Evolutionary conservation across 805 yeast genomes (phyloP).

Genomic region (Debaryomyces castellii): DNA sequence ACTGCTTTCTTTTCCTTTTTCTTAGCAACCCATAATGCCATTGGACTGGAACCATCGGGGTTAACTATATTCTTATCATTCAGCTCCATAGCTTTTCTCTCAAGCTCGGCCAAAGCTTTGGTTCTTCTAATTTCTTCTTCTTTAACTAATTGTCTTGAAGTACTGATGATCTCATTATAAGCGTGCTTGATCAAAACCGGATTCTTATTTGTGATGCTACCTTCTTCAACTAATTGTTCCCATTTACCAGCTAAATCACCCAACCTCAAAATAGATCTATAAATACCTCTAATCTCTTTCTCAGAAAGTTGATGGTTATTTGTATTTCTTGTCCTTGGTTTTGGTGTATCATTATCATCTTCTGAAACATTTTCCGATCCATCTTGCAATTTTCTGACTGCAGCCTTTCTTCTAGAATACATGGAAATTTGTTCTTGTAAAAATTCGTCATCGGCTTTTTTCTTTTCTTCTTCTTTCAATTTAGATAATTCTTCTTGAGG

Average conservation of each 20-base stretch:
- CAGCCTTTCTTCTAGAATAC: constrained; percentile 78
- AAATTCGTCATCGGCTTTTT: constrained; percentile 79
- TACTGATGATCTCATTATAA: constrained; percentile 67
- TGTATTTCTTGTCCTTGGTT: constrained; percentile 36
- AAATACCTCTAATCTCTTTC: constrained; percentile 81
- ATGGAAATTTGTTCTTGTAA: constrained; percentile 87
- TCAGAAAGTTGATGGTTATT: constrained; percentile 63
- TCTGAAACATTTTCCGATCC: constrained; percentile 36
- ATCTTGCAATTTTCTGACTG: constrained; percentile 55
- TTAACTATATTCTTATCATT: constrained; percentile 41
- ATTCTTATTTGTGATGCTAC: constrained; percentile 80
- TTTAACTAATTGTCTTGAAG: constrained; percentile 59
- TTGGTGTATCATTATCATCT: constrained; percentile 36
- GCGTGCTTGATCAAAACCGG: constrained; percentile 75
- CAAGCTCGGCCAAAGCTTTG: constrained; percentile 55
- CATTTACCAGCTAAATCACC: constrained; percentile 79
- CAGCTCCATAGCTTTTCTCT: constrained; percentile 57
- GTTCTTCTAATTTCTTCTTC: constrained; percentile 66
- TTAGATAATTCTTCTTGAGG: constrained; percentile 90
- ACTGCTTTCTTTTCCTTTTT: constrained; percentile 88
- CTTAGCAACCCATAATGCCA: constrained; percentile 57
- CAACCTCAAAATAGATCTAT: constrained; percentile 73
- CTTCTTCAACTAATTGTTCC: constrained; percentile 87
- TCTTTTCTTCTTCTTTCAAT: constrained; percentile 88
- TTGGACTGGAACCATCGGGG: constrained; percentile 44